Conservation (phyloP, 1,284 basidiomycete species). For the Amylostereum chailletii region DNA sequence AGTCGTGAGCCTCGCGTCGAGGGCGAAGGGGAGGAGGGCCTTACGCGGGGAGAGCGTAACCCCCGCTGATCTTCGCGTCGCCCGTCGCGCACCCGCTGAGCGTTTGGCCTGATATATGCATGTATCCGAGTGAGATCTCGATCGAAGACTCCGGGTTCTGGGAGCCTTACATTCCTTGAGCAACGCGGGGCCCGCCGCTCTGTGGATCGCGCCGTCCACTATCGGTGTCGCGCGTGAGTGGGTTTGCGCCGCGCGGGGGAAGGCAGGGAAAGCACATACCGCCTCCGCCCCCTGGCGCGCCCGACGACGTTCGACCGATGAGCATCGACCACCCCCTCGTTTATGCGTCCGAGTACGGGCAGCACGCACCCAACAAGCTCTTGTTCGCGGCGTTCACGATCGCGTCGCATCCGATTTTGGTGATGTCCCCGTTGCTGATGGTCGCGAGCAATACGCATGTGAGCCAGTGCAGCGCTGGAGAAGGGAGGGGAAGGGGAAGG, state of each 20-base stretch:
- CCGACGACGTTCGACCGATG: slow-evolving; percentile 3
- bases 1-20: no score
- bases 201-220: slow-evolving; percentile 86
- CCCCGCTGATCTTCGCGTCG: slow-evolving; percentile 75
- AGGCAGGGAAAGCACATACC: slow-evolving; percentile 30
- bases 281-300: slow-evolving; percentile 55
- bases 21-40: slow-evolving; percentile 15
- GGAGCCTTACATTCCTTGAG: slow-evolving; percentile 58
- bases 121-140: background rate
- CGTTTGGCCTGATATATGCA: slow-evolving; percentile 36
- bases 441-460: slow-evolving; percentile 1
- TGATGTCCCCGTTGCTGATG: slow-evolving; percentile 71
- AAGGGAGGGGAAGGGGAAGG: background rate
- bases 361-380: slow-evolving; percentile 55
- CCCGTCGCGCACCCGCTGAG: slow-evolving; percentile 79
- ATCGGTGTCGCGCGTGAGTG: slow-evolving; percentile 2
- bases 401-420: slow-evolving; percentile 59
- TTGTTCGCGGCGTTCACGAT: slow-evolving; percentile 88
- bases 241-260: background rate
- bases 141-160: background rate
- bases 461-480: slow-evolving; percentile 4
- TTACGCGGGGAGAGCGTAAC: slow-evolving; percentile 64
- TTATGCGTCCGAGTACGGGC: no score
- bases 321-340: no score
- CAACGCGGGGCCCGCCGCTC: slow-evolving; percentile 71